These are phyloP conservation scores for Fusarium temperatum DNA, from an alignment of 2,329 filamentous ascomycete genomes.

Conservation along the genomic window DNA sequence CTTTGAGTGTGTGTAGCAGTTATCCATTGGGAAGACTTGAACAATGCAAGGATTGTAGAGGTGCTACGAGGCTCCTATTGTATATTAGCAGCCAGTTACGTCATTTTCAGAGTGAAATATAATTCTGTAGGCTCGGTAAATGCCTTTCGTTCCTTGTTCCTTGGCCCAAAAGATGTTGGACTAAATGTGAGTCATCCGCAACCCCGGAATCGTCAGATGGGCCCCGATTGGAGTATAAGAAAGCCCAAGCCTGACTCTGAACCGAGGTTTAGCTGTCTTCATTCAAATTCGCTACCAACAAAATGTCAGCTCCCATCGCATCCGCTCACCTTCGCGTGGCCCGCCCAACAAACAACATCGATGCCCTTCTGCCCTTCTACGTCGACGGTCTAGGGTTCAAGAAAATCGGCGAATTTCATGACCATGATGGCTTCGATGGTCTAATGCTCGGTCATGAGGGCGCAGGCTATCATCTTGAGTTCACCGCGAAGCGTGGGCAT, in stretches of 20 bases:
- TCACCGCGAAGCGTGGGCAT: neutral
- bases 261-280: neutral
- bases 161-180: too few relatives aligned
- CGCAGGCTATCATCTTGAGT: neutral
- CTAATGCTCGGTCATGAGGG: neutral
- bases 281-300: neutral
- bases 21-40: neutral
- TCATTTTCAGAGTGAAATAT: too few relatives aligned
- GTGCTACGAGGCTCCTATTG: accelerated
- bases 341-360: neutral
- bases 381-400: neutral
- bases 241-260: neutral
- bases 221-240: neutral
- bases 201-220: neutral
- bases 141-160: neutral
- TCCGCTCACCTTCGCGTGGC: neutral
- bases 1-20: too few relatives aligned
- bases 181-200: neutral
- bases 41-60: too few relatives aligned
- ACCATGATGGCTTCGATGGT: neutral
- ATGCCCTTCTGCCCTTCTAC: neutral
- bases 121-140: neutral
- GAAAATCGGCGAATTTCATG: neutral
- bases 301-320: neutral
- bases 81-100: accelerated